phyloP scores from a whole-genome alignment of 176 grass and related monocot genomes.

The Pontederia crassipes region DNA sequence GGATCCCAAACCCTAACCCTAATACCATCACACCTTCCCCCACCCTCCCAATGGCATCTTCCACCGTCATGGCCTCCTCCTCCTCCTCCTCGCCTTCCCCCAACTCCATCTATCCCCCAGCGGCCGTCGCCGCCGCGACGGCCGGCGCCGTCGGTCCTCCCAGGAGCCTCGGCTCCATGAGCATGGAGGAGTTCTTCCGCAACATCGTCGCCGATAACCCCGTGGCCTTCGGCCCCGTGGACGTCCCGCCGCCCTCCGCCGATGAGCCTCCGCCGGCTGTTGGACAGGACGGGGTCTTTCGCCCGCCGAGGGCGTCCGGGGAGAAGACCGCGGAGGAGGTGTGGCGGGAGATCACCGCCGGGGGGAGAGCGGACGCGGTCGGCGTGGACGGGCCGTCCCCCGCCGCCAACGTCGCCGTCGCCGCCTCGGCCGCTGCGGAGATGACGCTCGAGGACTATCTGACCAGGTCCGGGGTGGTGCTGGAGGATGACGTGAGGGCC shows the following conservation, averaged over 20 bases:
- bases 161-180: constrained; percentile 64
- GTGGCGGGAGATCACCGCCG: constrained; percentile 59
- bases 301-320: constrained; percentile 6
- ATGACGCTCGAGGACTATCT: constrained; percentile 98
- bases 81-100: constrained; percentile 56
- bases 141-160: background rate
- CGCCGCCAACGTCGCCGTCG: too few species aligned
- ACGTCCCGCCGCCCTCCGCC: too few species aligned
- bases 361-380: background rate
- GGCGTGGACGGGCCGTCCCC: constrained; percentile 1
- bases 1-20: too few species aligned
- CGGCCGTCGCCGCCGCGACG: constrained; percentile 15
- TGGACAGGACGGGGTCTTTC: background rate
- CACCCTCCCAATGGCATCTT: constrained; percentile 39
- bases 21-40: background rate
- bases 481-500: constrained; percentile 28
- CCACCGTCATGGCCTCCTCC: constrained; percentile 61
- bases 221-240: background rate
- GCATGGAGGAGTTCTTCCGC: constrained; percentile 73
- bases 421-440: background rate
- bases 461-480: constrained; percentile 43
- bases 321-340: constrained; percentile 62
- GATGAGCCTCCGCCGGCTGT: too few species aligned
- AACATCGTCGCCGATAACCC: constrained; percentile 40
- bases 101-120: constrained; percentile 21